Conservation (phyloP, 805 yeast species). For the Saturnispora zaruensis region DNA sequence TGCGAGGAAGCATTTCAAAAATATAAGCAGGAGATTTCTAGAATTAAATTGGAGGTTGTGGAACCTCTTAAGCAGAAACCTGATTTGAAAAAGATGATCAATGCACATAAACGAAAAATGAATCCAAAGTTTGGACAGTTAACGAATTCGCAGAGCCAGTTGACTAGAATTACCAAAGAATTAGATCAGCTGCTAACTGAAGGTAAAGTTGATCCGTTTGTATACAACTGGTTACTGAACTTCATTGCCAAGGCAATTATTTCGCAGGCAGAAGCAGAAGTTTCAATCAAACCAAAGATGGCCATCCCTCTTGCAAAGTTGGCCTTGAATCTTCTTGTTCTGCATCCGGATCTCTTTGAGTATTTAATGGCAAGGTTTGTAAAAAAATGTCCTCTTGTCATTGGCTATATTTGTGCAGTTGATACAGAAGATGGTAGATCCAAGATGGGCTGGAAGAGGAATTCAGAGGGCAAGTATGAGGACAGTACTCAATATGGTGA, state of each 20-base stretch:
- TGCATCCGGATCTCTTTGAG: conserved; percentile 43
- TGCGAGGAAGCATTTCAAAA: conserved; percentile 38
- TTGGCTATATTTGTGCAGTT: conserved; percentile 70
- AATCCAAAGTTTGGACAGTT: conserved; percentile 90
- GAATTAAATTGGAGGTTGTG: conserved; percentile 54
- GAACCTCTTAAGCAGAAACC: conserved; percentile 37
- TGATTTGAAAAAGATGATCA: conserved; percentile 43
- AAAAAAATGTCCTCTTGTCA: conserved; percentile 81
- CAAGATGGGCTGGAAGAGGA: conserved; percentile 82
- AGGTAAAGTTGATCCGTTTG: conserved; percentile 40
- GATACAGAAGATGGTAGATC: conserved; percentile 76
- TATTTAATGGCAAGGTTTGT: conserved; percentile 70
- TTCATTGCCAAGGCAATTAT: conserved; percentile 79
- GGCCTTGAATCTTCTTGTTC: conserved; percentile 42
- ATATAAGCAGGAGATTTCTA: conserved; percentile 43
- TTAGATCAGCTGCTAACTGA: conserved; percentile 41
- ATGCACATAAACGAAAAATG: conserved; percentile 61
- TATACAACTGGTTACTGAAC: conserved; percentile 68
- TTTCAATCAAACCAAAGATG: conserved; percentile 65
- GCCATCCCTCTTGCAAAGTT: conserved; percentile 74
- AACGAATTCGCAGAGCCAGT: conserved; percentile 60
- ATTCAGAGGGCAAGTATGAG: conserved; percentile 39
- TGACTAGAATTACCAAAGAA: conserved; percentile 42
- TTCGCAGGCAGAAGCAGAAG: conserved; percentile 89
- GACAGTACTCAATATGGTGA: conserved; percentile 69